These are phyloP conservation scores for Scolecobasidium constrictum DNA, from an alignment of 2,329 filamentous ascomycete species.

Conservation along the genomic window DNA sequence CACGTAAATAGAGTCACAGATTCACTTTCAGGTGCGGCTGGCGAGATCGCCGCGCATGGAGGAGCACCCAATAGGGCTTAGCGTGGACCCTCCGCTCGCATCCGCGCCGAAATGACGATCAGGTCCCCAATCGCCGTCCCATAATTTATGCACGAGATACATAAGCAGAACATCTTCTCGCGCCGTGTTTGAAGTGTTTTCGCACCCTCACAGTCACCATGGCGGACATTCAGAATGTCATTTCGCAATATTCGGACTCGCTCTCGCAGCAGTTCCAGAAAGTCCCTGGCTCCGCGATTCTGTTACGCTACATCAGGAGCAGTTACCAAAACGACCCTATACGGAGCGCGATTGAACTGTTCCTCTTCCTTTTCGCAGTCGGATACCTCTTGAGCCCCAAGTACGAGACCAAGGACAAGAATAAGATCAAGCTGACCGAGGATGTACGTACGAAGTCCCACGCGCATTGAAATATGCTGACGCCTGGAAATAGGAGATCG, in stretches of 20 bases:
- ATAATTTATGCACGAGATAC: too few relatives aligned
- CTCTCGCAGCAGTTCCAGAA: constrained; percentile 65
- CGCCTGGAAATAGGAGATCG: constrained; percentile 57
- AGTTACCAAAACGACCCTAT: constrained; percentile 97
- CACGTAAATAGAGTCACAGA: too few relatives aligned
- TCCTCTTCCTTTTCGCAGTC: constrained; percentile 91
- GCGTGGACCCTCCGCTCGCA: too few relatives aligned
- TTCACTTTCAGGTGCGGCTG: too few relatives aligned
- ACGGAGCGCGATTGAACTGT: constrained; percentile 82
- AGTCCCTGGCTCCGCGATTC: constrained; percentile 85
- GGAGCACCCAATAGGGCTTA: too few relatives aligned
- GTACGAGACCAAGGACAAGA: constrained; percentile 84
- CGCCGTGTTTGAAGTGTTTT: too few relatives aligned
- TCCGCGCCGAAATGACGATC: background rate
- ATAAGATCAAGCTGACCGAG: constrained; percentile 79
- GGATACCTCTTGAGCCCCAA: constrained; percentile 84
- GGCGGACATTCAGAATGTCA: constrained; percentile 3
- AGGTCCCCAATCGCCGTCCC: too few relatives aligned
- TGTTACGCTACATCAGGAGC: constrained; percentile 90
- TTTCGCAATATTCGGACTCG: constrained; percentile 18
- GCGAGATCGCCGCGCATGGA: too few relatives aligned
- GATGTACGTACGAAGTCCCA: constrained; percentile 39
- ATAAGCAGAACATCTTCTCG: too few relatives aligned
- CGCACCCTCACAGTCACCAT: too few relatives aligned
- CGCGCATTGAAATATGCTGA: constrained; percentile 7